A percentile compares a stretch with the other conserved stretches of the same genome.
Evolutionary conservation across 345 rosid species (phyloP).

Genomic region (Kandelia obovata): DNA sequence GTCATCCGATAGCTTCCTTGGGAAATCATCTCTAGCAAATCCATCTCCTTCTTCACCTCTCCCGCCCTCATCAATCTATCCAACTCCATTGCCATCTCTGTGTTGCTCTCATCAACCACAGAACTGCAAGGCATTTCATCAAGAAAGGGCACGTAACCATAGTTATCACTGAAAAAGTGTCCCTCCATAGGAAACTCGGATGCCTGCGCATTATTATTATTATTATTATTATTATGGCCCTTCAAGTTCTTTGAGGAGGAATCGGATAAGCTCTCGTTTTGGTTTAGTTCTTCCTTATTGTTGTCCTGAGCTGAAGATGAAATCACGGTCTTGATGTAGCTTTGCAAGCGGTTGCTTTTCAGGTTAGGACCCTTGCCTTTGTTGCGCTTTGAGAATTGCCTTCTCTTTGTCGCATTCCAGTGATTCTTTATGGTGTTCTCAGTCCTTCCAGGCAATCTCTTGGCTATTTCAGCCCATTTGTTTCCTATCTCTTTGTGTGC

Average conservation of each 20-base stretch:
- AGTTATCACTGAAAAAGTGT: constrained; percentile 6
- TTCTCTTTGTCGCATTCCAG: constrained; percentile 34
- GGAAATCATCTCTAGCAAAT: constrained; percentile 38
- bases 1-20: constrained; percentile 8
- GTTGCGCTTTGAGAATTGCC: constrained; percentile 30
- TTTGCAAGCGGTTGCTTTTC: constrained; percentile 21
- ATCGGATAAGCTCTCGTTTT: not conserved
- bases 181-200: constrained; percentile 1
- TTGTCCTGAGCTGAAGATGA: not conserved
- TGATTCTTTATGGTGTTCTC: constrained; percentile 48
- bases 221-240: not conserved
- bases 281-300: not conserved
- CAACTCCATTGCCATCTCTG: constrained; percentile 15
- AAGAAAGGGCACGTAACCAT: constrained; percentile 17
- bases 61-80: constrained; percentile 11
- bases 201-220: constrained; percentile 1
- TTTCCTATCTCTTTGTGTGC: constrained; percentile 60
- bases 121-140: constrained; percentile 19
- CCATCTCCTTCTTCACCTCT: constrained; percentile 30
- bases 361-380: constrained; percentile 25
- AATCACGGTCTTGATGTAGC: constrained; percentile 36
- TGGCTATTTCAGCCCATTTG: constrained; percentile 69
- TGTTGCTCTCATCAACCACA: constrained; percentile 17
- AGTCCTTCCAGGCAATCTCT: constrained; percentile 49
- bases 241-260: not conserved